phyloP scores from a whole-genome alignment of 176 grass and related monocot species.

The Puccinellia tenuiflora region DNA sequence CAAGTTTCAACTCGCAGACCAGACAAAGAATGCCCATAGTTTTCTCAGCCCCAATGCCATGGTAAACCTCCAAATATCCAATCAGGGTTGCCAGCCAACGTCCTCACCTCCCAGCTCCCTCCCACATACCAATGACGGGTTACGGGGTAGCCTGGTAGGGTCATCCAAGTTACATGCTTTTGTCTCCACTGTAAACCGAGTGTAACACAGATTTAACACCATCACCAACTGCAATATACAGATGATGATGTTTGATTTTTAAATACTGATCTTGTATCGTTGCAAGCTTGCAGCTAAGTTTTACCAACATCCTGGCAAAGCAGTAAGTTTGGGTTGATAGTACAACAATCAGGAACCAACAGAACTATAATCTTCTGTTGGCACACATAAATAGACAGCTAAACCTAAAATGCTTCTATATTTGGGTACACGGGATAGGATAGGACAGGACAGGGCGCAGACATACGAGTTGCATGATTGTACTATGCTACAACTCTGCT shows the following conservation, averaged over 20 bases:
- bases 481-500: constrained; percentile 1
- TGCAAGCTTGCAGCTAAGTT: neutral
- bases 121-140: neutral
- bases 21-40: neutral
- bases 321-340: neutral
- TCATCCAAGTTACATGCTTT: neutral
- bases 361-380: neutral
- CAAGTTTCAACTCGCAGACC: neutral
- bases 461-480: neutral
- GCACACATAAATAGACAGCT: constrained; percentile 6
- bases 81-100: neutral
- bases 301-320: neutral
- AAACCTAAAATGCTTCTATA: neutral
- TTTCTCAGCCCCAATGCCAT: neutral
- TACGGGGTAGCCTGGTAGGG: neutral
- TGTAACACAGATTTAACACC: neutral
- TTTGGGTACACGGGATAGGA: neutral
- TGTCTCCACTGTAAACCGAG: neutral
- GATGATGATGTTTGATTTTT: neutral
- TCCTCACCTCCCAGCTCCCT: neutral
- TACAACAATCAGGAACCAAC: constrained; percentile 8
- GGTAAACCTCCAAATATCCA: neutral
- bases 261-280: neutral
- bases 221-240: neutral
- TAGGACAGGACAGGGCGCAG: neutral